Evolutionary conservation across 495 filamentous ascomycete species (phyloP), one percentile per base, ranked within the genome.

Genomic region (Penicillium crystallinum): DNA sequence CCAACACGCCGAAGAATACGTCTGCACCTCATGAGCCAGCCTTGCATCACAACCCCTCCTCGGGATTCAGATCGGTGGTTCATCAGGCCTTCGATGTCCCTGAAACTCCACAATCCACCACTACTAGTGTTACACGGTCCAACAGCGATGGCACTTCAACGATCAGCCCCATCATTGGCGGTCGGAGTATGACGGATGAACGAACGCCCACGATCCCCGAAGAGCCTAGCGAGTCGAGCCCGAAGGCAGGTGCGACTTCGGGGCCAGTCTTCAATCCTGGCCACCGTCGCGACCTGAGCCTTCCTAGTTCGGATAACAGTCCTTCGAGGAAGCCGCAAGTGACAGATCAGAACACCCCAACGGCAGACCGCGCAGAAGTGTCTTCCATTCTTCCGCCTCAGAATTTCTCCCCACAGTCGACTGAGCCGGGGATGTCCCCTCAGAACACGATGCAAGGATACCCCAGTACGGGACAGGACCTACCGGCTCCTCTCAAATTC

Each of bases 81-180:
- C 70, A 87, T 56, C 80, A 87, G 58, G 85, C 85, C 22, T 89
- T 89, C 57, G 84, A 87, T 65, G 73, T 81, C 22, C 80, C 83
- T 10, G 68, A 77, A 36, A 85, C 83, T 3, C 82, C 84, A 15
- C 79, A 71, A 47, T 78, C 79, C 27, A 67, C 62, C 30, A 55
- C 66, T 45, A 74, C 64, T 37, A 78, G 66, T 41, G 69, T 85
- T 21, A 76, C 58, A 12, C 73, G 85, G 49, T 83, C 83, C 30
- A 79, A 85, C 51, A 87, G 84, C 39, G 78, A 79, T 44, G 81
- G 83, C 48, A 88, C 85, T 0, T 76, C 81, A 46, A 73, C 70
- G 19, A 84, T 89, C 52, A 86, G 83, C 57, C 86, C 86, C 1
- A 88, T 89, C 38, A 86, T 88, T 46, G 75, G 79, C 51, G 66